A percentile compares a stretch with the other conserved stretches of the same genome.
Conservation (phyloP, 2,329 filamentous ascomycete species). For the Claviceps sp. region DNA sequence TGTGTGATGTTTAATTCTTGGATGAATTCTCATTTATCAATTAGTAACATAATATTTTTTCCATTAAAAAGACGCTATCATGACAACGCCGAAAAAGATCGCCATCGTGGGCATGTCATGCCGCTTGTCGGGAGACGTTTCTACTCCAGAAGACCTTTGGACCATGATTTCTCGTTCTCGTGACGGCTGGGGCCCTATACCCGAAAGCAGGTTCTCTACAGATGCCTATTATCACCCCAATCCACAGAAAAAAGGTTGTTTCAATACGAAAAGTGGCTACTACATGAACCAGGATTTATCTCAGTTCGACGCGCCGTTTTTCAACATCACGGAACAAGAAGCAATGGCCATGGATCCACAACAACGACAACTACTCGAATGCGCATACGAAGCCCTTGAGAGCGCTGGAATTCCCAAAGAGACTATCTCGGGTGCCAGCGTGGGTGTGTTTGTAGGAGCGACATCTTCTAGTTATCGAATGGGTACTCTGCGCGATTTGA, state of each 20-base stretch:
- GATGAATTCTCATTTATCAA: background rate
- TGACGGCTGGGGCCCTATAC: slow-evolving; percentile 2
- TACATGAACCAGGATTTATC: slow-evolving; percentile 34
- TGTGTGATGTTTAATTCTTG: no score
- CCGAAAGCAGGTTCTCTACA: background rate
- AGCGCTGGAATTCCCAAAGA: slow-evolving; percentile 36
- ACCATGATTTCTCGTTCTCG: slow-evolving; percentile 3
- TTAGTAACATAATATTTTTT: background rate
- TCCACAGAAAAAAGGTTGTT: slow-evolving; percentile 23
- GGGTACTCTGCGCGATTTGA: slow-evolving; percentile 27
- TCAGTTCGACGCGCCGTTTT: slow-evolving; percentile 38
- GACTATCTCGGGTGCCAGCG: slow-evolving; percentile 30
- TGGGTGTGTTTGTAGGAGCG: slow-evolving; percentile 34
- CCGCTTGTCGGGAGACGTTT: slow-evolving; percentile 10
- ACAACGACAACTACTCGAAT: slow-evolving; percentile 37
- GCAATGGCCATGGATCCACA: slow-evolving; percentile 40
- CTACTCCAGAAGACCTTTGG: slow-evolving; percentile 10
- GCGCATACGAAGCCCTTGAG: slow-evolving; percentile 39
- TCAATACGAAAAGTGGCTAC: slow-evolving; percentile 22
- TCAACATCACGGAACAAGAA: slow-evolving; percentile 35
- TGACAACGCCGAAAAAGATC: slow-evolving; percentile 5
- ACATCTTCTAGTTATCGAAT: slow-evolving; percentile 23
- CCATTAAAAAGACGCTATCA: background rate
- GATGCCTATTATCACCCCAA: slow-evolving; percentile 28
- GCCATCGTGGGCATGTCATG: slow-evolving; percentile 13